Evolutionary conservation across 331 rosid genomes (phyloP).

Genomic region (Spiraea crenata): DNA sequence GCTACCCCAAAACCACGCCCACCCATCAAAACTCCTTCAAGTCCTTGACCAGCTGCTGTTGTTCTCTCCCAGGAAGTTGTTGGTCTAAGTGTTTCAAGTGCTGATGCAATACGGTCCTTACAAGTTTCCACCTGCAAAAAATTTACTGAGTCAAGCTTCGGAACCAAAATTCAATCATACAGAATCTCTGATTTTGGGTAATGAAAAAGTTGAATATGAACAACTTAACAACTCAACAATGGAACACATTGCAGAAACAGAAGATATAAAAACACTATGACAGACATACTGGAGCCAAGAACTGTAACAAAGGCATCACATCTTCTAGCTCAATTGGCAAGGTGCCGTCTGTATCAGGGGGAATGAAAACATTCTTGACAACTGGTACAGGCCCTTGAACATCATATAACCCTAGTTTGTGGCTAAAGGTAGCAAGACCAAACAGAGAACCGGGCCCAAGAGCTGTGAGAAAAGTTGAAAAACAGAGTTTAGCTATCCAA

Average conservation of each 20-base stretch:
- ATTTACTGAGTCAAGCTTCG: slow-evolving; percentile 23
- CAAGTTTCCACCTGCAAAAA: slow-evolving; percentile 77
- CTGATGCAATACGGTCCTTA: slow-evolving; percentile 88
- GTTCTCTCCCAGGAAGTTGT: slow-evolving; percentile 98
- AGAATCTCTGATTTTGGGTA: background rate
- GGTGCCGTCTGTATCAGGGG: slow-evolving; percentile 80
- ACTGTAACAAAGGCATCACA: slow-evolving; percentile 94
- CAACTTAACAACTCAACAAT: background rate
- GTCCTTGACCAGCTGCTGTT: slow-evolving; percentile 77
- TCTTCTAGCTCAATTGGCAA: slow-evolving; percentile 80
- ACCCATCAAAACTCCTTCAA: slow-evolving; percentile 90
- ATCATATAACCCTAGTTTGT: slow-evolving; percentile 87
- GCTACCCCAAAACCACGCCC: slow-evolving; percentile 96
- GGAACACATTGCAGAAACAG: background rate
- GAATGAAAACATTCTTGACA: slow-evolving; percentile 83
- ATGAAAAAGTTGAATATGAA: background rate
- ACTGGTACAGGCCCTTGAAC: slow-evolving; percentile 95
- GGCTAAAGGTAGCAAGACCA: slow-evolving; percentile 98
- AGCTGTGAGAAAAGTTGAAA: slow-evolving; percentile 47
- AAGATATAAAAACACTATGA: background rate
- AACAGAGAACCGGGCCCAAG: slow-evolving; percentile 94
- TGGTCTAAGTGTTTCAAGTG: slow-evolving; percentile 94
- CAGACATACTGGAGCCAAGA: slow-evolving; percentile 92
- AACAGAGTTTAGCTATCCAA: slow-evolving; percentile 20
- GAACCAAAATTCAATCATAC: background rate